phyloP scores from a whole-genome alignment of 2,329 filamentous ascomycete species.

The Colletotrichum endophyticum region DNA sequence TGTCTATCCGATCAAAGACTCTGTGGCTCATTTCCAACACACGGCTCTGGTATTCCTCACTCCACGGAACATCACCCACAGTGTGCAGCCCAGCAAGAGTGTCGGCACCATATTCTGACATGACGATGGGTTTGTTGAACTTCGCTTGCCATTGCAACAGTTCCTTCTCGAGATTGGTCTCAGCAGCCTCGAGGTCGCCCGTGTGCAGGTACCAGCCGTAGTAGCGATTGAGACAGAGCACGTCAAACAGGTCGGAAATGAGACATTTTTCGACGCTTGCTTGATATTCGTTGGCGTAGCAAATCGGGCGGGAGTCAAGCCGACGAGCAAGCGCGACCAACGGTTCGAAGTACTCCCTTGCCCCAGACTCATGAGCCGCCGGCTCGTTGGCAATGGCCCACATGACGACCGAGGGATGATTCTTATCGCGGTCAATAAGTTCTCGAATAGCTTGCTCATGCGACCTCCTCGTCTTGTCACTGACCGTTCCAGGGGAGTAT shows the following conservation, averaged over 20 bases:
- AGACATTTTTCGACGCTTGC: conserved; percentile 18
- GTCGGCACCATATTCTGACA: conserved; percentile 34
- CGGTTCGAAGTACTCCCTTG: conserved; percentile 29
- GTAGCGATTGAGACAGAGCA: conserved; percentile 32
- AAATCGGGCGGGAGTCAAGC: conserved; percentile 27
- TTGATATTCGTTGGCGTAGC: conserved; percentile 25
- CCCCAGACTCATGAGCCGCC: conserved; percentile 21
- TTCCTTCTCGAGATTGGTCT: conserved; percentile 25
- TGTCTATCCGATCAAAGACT: conserved; percentile 30
- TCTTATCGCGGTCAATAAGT: conserved; percentile 28
- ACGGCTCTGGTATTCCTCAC: conserved; percentile 30
- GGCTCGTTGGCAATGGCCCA: conserved; percentile 30
- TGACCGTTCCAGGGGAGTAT: conserved; percentile 21
- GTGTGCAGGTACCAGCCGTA: conserved; percentile 31
- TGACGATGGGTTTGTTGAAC: conserved; percentile 32
- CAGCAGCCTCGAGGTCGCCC: conserved; percentile 26
- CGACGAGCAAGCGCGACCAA: conserved; percentile 23
- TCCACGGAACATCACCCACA: conserved; percentile 27
- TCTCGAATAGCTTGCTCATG: conserved; percentile 27
- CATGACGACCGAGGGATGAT: conserved; percentile 28
- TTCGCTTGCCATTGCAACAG: conserved; percentile 26
- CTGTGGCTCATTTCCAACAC: conserved; percentile 32
- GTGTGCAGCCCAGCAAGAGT: conserved; percentile 31
- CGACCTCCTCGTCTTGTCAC: conserved; percentile 13
- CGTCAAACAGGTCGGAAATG: conserved; percentile 29